Base-by-base conservation (phyloP, 192 early-diverging fungal species). In the Allomyces javanicus region DNA sequence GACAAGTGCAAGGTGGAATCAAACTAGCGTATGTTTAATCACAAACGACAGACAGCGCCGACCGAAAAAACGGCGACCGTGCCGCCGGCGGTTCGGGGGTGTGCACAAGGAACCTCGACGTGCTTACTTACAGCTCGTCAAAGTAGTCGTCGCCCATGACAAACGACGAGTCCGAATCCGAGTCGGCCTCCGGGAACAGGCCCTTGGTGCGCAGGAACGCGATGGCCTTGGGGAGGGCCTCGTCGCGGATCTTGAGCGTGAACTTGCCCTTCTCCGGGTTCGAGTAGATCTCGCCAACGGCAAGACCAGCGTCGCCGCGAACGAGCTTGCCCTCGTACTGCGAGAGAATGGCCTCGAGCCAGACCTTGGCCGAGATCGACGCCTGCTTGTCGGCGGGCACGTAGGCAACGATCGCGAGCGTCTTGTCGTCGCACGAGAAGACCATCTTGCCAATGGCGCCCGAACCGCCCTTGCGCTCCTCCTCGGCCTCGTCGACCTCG, bases 91-190 rank as follows among this genome's bases (percentile, higher is more conserved):
- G 7, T 7, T 40, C n/a, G n/a, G n/a, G 33, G 33, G 33, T 40
- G 33, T 40, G 33, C 33, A 40, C 33, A 7, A 40, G 7, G 33
- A 40, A 9, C 33, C 7, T 40, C 33, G 33, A 40, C 33, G 33
- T 9, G 33, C 33, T 40, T 40, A 58, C 50, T 58, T 58, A 58
- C 17, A 58, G 12, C 50, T 58, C 50, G 50, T 58, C 50, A 58
- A 58, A 58, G 50, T 58, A 58, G 50, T 58, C 50, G 50, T 58
- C 50, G 50, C 50, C 50, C 50, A 58, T 58, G 50, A 58, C 50
- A n/a, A 58, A 58, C 17, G 12, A 14, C 17, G 50, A 58, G 17
- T 58, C 50, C 50, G 50, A 58, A n/a, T 58, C 50, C 50, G 50
- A 58, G 50, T 58, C 50, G 50, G 50, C 50, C 50, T 58, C 50